Conservation (phyloP, 495 filamentous ascomycete genomes). For the Thermothielavioides terrestris region DNA sequence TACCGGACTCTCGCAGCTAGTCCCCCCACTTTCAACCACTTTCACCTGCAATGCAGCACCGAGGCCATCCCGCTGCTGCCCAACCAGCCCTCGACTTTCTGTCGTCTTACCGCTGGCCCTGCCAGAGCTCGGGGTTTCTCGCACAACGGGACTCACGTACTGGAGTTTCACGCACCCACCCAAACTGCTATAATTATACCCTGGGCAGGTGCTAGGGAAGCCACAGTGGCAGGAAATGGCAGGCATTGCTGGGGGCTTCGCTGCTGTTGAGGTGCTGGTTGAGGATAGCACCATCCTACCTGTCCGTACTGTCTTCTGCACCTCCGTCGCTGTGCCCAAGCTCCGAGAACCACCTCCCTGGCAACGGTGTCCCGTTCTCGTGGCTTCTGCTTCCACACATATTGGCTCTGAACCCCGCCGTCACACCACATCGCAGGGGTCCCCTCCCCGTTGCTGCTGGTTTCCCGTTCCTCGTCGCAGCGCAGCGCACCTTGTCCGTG, state of each 20-base stretch:
- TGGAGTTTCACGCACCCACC: constrained; percentile 17
- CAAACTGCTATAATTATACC: constrained; percentile 34
- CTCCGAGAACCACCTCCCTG: neutral
- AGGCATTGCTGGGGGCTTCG: too few relatives aligned
- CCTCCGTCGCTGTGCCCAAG: neutral
- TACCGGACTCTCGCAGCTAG: constrained; percentile 4
- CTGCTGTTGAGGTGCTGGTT: too few relatives aligned
- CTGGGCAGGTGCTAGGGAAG: constrained; percentile 4
- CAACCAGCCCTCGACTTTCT: constrained; percentile 36
- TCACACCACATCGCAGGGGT: neutral
- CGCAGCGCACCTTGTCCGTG: neutral
- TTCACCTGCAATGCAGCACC: constrained; percentile 12
- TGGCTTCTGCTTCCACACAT: constrained; percentile 11
- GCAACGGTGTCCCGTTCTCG: neutral
- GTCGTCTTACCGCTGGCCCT: constrained; percentile 28
- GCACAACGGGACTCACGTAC: too few relatives aligned
- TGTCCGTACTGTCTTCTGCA: too few relatives aligned
- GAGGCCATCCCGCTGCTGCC: constrained; percentile 20
- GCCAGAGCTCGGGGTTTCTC: constrained; percentile 9
- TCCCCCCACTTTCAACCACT: constrained; percentile 4
- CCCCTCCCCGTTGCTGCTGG: constrained; percentile 7
- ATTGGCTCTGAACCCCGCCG: constrained; percentile 6
- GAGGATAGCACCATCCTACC: too few relatives aligned
- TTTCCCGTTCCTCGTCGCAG: neutral
- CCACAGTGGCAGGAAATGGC: constrained; percentile 1